Conservation (phyloP, 352 stramenopile genomes). For the Pythium chondricola region DNA sequence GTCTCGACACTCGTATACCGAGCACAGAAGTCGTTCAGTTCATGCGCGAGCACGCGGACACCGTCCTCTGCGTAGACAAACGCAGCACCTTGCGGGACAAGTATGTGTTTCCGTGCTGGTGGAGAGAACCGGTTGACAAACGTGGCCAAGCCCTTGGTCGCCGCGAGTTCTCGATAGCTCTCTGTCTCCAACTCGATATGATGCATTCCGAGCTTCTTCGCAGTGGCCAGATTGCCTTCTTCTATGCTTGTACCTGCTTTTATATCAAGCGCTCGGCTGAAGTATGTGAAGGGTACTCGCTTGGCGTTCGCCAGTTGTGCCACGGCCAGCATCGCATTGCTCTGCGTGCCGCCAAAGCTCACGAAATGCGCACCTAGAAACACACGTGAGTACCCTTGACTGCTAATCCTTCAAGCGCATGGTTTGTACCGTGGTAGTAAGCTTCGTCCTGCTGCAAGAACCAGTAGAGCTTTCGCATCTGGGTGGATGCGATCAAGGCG, state of each 20-base stretch:
- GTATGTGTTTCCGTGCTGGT: slow-evolving; percentile 16
- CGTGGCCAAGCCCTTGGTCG: slow-evolving; percentile 25
- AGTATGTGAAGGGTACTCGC: slow-evolving; percentile 80
- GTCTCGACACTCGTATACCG: slow-evolving; percentile 10
- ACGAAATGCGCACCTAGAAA: slow-evolving; percentile 42
- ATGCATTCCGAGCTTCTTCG: slow-evolving; percentile 52
- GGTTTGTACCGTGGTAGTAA: slow-evolving; percentile 41
- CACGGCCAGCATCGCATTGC: slow-evolving; percentile 83
- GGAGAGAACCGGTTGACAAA: background rate
- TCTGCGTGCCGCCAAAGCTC: slow-evolving; percentile 77
- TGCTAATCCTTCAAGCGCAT: too few relatives aligned
- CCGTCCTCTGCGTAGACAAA: slow-evolving; percentile 54
- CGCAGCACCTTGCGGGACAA: slow-evolving; percentile 68
- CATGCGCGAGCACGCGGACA: slow-evolving; percentile 44
- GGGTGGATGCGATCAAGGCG: background rate
- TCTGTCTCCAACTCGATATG: slow-evolving; percentile 42
- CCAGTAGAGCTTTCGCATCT: slow-evolving; percentile 86
- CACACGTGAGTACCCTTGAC: too few relatives aligned
- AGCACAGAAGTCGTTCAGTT: slow-evolving; percentile 63
- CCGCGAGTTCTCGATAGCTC: slow-evolving; percentile 38
- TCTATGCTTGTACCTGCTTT: background rate
- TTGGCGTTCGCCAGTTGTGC: slow-evolving; percentile 72
- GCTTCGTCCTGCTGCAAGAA: slow-evolving; percentile 54
- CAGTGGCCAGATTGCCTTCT: slow-evolving; percentile 38
- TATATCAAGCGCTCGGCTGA: slow-evolving; percentile 40